These are phyloP conservation scores for Teunomyces kruisii DNA, from an alignment of 805 yeast species.

Conservation along the genomic window DNA sequence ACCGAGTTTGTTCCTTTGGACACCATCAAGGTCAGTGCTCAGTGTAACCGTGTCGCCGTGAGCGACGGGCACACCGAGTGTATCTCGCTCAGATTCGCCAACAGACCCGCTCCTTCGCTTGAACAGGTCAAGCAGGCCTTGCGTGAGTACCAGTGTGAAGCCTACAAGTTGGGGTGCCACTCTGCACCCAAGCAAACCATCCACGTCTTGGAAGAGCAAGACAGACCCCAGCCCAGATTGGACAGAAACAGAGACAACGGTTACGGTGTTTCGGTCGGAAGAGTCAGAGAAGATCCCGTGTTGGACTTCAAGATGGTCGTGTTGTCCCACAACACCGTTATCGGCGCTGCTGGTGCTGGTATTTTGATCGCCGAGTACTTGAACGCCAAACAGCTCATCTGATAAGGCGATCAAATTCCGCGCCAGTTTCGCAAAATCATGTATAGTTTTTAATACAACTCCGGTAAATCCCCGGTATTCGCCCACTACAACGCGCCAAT, in stretches of 20 bases:
- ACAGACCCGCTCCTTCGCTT: slow-evolving; percentile 80
- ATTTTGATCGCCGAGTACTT: slow-evolving; percentile 90
- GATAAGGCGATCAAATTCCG: slow-evolving; percentile 15
- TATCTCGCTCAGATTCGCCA: slow-evolving; percentile 79
- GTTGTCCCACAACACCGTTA: slow-evolving; percentile 94
- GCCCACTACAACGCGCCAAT: background rate
- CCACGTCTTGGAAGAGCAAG: slow-evolving; percentile 85
- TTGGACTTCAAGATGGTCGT: slow-evolving; percentile 95
- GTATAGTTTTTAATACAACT: too few relatives aligned
- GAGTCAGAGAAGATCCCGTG: slow-evolving; percentile 90
- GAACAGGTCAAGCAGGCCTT: slow-evolving; percentile 74
- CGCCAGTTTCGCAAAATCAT: background rate
- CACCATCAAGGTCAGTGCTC: slow-evolving; percentile 87
- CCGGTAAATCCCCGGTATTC: too few relatives aligned
- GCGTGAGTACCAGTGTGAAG: slow-evolving; percentile 78
- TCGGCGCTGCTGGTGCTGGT: slow-evolving; percentile 99
- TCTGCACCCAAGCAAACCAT: slow-evolving; percentile 94
- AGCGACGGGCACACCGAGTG: slow-evolving; percentile 98
- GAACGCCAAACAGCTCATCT: slow-evolving; percentile 72
- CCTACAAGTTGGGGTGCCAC: slow-evolving; percentile 72
- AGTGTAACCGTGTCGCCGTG: slow-evolving; percentile 95
- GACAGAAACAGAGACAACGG: slow-evolving; percentile 96
- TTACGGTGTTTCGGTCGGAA: slow-evolving; percentile 91
- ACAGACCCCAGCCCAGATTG: slow-evolving; percentile 96
- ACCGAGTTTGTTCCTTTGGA: slow-evolving; percentile 58